Base-by-base conservation (phyloP, 2,329 filamentous ascomycete genomes). In the Pseudogymnoascus sp. region DNA sequence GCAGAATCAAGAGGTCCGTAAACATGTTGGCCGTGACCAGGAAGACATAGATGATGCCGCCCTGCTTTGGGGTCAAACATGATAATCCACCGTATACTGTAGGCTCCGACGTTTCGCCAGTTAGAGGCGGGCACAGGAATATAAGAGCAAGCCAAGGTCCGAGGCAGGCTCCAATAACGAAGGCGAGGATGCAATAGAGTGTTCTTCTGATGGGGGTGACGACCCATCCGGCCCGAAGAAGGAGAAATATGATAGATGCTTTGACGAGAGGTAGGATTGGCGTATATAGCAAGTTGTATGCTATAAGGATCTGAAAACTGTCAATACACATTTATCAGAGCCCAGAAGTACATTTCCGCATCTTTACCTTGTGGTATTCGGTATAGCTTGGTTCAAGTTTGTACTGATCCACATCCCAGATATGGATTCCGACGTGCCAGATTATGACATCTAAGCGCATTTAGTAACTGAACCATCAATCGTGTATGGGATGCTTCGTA, bases 1-100 rank as follows among this genome's bases (percentile, higher is more conserved):
- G 50, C n/a, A 56, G 50, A 19, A 56, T 56, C 50, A 56, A 56
- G 50, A 56, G 50, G 11, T 56, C 50, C 50, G 50, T 56, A 56
- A 56, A 56, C 50, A 56, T 56, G 28, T 56, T 56, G 50, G 50
- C 50, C n/a, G 50, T 56, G 26, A 56, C 50, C 28, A 56, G 50
- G 50, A 56, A 56, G 26, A 56, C 50, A n/a, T 56, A 56, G 5
- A 56, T 56, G 33, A 56, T 56, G 4, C 50, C 50, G 10, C 50
- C 50, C n/a, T 56, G 50, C 16, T 33, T 56, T 7, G 26, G 50
- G 2, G 50, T 33, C 50, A 56, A 19, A 33, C 50, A 56, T n/a
- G 50, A 56, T 19, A 56, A 33, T 12, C 50, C 50, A 10, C 50
- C 50, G 6, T 33, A 56, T 19, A 56, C 50, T 6, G 50, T 56